Conservation (phyloP, 2,329 filamentous ascomycete species). For the Coleophoma crateriformis region DNA sequence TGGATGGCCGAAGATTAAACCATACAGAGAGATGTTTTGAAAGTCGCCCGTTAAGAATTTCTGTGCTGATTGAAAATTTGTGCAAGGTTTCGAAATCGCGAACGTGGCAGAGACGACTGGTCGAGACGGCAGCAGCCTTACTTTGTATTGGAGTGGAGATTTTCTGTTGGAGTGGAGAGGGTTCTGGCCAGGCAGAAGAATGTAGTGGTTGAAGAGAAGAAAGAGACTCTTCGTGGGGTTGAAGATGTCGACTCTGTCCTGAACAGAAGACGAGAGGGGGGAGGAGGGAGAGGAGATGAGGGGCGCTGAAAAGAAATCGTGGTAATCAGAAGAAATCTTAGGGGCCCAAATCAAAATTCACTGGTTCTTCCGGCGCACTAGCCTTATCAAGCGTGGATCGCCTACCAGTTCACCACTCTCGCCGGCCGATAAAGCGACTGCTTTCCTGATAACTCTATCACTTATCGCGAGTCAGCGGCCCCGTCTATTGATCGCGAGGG, state of each 20-base stretch:
- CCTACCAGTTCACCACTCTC: too few relatives aligned
- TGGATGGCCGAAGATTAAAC: slow-evolving; percentile 6
- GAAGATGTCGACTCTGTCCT: slow-evolving; percentile 23
- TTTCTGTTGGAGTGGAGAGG: slow-evolving; percentile 14
- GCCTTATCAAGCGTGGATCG: too few relatives aligned
- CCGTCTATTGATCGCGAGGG: too few relatives aligned
- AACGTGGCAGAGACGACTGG: slow-evolving; percentile 17
- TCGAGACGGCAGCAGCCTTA: not conserved
- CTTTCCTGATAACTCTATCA: too few relatives aligned
- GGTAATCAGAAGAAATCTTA: slow-evolving; percentile 3
- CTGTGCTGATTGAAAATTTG: slow-evolving; percentile 9
- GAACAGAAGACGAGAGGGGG: slow-evolving; percentile 21
- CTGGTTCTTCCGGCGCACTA: too few relatives aligned
- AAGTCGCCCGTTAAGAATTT: not conserved
- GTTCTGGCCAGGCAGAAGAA: slow-evolving; percentile 15
- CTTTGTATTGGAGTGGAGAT: slow-evolving; percentile 20
- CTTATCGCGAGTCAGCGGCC: too few relatives aligned
- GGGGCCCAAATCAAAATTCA: slow-evolving; percentile 4
- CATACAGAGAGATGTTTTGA: slow-evolving; percentile 3
- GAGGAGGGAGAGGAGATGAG: slow-evolving; percentile 6
- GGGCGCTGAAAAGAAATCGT: slow-evolving; percentile 3
- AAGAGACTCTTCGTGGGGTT: slow-evolving; percentile 4
- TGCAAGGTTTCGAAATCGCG: slow-evolving; percentile 15
- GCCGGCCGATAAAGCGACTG: too few relatives aligned
- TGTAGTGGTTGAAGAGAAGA: slow-evolving; percentile 1